Evolutionary conservation across 768 basidiomycete genomes (phyloP).

Genomic region (Kwoniella mangroviensis): DNA sequence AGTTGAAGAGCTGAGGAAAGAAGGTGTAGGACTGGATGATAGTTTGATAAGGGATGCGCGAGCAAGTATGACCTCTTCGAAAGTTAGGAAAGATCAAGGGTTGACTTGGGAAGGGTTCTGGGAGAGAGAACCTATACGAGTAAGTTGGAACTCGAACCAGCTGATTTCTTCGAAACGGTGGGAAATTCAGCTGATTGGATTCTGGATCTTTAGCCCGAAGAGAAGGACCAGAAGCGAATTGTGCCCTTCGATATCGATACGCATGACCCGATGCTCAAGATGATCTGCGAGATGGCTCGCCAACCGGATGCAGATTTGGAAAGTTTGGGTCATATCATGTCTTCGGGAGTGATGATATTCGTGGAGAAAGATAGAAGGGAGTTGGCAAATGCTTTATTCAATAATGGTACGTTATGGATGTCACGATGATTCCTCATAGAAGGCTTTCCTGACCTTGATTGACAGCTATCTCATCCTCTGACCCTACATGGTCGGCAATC

Average conservation of each 20-base stretch:
- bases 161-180: too few relatives aligned
- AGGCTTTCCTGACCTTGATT: too few relatives aligned
- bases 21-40: slow-evolving; percentile 26
- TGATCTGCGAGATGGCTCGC: background rate
- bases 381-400: background rate
- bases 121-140: background rate
- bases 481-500: background rate
- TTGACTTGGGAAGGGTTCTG: slow-evolving; percentile 34
- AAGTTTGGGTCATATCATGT: background rate
- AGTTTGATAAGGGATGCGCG: slow-evolving; percentile 20
- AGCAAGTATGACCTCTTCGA: background rate
- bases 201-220: background rate
- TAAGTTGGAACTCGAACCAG: background rate
- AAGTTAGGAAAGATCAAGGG: background rate
- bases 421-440: too few relatives aligned
- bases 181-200: background rate
- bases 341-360: background rate
- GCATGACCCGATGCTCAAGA: background rate
- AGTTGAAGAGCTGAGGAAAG: background rate
- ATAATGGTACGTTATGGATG: background rate
- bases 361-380: background rate
- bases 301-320: background rate
- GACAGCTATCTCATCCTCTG: slow-evolving; percentile 1
- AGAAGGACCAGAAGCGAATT: background rate
- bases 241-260: too few relatives aligned